Percentiles rank a stretch among this genome's conserved stretches.
Evolutionary conservation across 768 basidiomycete genomes (phyloP).

Genomic region (Mycena floridula): DNA sequence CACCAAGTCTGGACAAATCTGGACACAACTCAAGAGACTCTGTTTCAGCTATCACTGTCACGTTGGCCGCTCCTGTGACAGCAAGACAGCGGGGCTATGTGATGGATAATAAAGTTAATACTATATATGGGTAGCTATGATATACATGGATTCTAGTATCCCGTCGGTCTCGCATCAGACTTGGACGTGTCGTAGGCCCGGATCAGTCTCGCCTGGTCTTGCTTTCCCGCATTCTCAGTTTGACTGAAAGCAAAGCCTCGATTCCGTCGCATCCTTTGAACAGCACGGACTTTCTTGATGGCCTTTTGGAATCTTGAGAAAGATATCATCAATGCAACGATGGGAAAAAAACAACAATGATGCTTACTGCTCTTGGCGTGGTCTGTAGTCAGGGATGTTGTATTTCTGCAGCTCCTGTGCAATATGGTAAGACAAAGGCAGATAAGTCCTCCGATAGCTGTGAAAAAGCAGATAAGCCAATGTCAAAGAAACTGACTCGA

Average conservation of each 20-base stretch:
- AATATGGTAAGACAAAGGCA: slow-evolving; percentile 92
- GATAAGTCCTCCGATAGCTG: slow-evolving; percentile 89
- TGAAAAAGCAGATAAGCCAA: slow-evolving; percentile 8
- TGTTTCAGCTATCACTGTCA: too few species aligned
- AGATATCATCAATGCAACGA: slow-evolving; percentile 10
- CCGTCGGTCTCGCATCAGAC: slow-evolving; percentile 62
- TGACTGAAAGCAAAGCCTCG: slow-evolving; percentile 98
- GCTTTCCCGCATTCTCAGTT: slow-evolving; percentile 78
- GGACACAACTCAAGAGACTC: too few species aligned
- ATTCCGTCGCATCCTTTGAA: slow-evolving; percentile 93
- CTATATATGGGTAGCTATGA: too few species aligned
- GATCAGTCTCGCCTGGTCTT: slow-evolving; percentile 85
- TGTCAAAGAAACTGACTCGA: slow-evolving; percentile 12
- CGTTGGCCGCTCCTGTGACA: too few species aligned
- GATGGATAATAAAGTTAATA: too few species aligned
- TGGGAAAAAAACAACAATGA: slow-evolving; percentile 2
- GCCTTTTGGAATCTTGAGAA: slow-evolving; percentile 86
- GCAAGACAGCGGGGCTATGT: too few species aligned
- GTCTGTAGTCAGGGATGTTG: slow-evolving; percentile 94
- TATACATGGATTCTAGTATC: slow-evolving; percentile 46
- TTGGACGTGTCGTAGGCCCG: slow-evolving; percentile 86
- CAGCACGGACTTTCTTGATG: slow-evolving; percentile 99
- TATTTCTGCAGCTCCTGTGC: slow-evolving; percentile 99
- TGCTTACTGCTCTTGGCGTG: slow-evolving; percentile 91
- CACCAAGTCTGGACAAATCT: too few species aligned